Percentiles rank a stretch among this genome's conserved stretches.
phyloP scores from a whole-genome alignment of 1,139 yeast genomes.

The Yamadazyma atlantica region DNA sequence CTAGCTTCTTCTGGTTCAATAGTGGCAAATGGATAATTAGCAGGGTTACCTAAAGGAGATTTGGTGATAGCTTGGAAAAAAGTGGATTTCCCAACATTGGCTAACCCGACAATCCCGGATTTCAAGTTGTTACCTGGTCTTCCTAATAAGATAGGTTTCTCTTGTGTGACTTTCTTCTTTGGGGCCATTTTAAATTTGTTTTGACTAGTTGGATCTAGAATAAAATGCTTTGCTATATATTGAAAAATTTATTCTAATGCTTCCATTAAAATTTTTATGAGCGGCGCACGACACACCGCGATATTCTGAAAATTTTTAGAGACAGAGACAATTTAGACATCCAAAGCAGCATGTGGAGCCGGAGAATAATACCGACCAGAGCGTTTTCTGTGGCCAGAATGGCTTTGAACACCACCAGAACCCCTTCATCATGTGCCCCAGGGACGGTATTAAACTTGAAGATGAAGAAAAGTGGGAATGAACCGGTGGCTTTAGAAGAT shows the following conservation, averaged over 20 bases:
- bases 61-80: slow-evolving; percentile 85
- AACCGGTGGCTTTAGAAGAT: slow-evolving; percentile 88
- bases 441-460: slow-evolving; percentile 83
- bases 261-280: slow-evolving; percentile 11
- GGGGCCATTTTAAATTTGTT: slow-evolving; percentile 68
- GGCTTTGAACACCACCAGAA: neutral
- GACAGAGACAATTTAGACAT: too few relatives aligned
- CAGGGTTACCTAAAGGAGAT: slow-evolving; percentile 96
- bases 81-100: slow-evolving; percentile 95
- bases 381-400: neutral
- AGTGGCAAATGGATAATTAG: slow-evolving; percentile 97
- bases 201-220: neutral
- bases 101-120: slow-evolving; percentile 95
- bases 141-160: slow-evolving; percentile 87
- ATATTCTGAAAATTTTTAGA: slow-evolving; percentile 5
- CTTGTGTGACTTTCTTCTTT: slow-evolving; percentile 82
- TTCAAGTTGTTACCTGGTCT: slow-evolving; percentile 98
- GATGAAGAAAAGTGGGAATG: slow-evolving; percentile 75
- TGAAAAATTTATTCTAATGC: slow-evolving; percentile 1
- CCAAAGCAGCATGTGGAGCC: neutral
- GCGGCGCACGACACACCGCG: slow-evolving; percentile 7
- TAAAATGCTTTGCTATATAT: neutral
- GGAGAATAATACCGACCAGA: neutral
- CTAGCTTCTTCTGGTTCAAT: slow-evolving; percentile 99
- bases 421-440: slow-evolving; percentile 53